These are phyloP conservation scores for Flaveria sonorensis DNA, from an alignment of 129 eudicot genomes.

Conservation along the genomic window DNA sequence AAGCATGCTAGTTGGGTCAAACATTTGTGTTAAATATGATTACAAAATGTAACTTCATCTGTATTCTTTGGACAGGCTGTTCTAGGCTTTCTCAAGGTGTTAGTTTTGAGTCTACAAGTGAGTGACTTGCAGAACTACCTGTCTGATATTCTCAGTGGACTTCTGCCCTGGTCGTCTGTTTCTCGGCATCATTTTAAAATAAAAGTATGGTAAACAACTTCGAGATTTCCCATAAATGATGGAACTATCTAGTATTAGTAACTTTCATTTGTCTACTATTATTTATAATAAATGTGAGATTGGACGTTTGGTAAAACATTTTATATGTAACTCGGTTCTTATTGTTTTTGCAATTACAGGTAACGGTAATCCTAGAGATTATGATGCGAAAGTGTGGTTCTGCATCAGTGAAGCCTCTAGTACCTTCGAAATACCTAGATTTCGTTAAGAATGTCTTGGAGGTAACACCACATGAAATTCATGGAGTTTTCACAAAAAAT, in stretches of 20 bases:
- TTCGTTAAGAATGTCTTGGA: slow-evolving; percentile 61
- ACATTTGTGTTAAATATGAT: too few species aligned
- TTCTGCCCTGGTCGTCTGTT: slow-evolving; percentile 91
- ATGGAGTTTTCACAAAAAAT: too few species aligned
- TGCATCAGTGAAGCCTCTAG: slow-evolving; percentile 58
- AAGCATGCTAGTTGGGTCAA: neutral
- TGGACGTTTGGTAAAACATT: neutral
- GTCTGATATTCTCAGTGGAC: slow-evolving; percentile 62
- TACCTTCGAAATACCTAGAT: slow-evolving; percentile 61
- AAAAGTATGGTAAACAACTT: slow-evolving; percentile 50
- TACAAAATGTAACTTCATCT: slow-evolving; percentile 22
- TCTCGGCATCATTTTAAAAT: slow-evolving; percentile 91
- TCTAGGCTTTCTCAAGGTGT: slow-evolving; percentile 91
- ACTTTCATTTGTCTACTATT: neutral
- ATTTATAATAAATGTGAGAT: slow-evolving; percentile 7
- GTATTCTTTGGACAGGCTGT: slow-evolving; percentile 66
- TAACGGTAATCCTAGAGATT: slow-evolving; percentile 87
- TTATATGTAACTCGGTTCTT: neutral
- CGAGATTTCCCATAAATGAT: neutral
- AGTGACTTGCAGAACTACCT: slow-evolving; percentile 62
- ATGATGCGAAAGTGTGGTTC: slow-evolving; percentile 86
- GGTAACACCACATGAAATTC: slow-evolving; percentile 39
- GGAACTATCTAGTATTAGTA: neutral
- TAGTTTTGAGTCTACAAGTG: slow-evolving; percentile 68
- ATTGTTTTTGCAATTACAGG: slow-evolving; percentile 43